Base-by-base conservation (phyloP, 2,329 filamentous ascomycete genomes). In the Clonostachys sp. region DNA sequence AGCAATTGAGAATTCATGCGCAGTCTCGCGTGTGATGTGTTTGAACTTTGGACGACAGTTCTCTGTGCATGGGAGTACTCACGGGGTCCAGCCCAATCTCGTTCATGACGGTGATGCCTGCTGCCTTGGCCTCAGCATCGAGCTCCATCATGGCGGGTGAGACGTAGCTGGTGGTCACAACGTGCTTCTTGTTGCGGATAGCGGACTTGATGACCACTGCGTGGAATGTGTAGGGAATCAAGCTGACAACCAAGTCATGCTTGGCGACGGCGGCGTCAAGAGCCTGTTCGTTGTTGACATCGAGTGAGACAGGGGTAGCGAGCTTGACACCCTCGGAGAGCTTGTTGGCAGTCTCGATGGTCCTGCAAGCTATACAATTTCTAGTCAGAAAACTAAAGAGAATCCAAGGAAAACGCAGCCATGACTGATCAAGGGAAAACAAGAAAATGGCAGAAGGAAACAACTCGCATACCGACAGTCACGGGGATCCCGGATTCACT, bases 41-140 rank as follows among this genome's bases (percentile, higher is more conserved):
- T 30, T 30, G 24, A 30, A 10, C 24, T 30, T 30, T 30, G 24
- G 9, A 30, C 24, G 24, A 8, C 7, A 24, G 8, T 24, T 24
- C 3, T 24, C 24, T 24, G 24, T 9, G 24, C 24, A 24, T 30
- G 24, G 9, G 10, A 30, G 8, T 30, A 30, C 24, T 30, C 24
- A 30, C 24, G 9, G 24, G 20, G 60, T 72, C 69, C 50, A 87
- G 63, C 52, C 90, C 90, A 63, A 95, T 95, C 80, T 97, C 92
- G 72, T 97, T 96, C 87, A 96, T 91, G 64, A 96, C 91, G 12
- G 90, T 95, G 64, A 96, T 96, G 51, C 91, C 91, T 16, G 92
- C 92, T 53, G 86, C 87, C 78, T 96, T 95, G 66, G 80, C 83
- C 58, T 86, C 75, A 59, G 84, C 75, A 61, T 96, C 87, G 45